Conservation (phyloP, 2,329 filamentous ascomycete species). For the Stachybotrys chartarum region DNA sequence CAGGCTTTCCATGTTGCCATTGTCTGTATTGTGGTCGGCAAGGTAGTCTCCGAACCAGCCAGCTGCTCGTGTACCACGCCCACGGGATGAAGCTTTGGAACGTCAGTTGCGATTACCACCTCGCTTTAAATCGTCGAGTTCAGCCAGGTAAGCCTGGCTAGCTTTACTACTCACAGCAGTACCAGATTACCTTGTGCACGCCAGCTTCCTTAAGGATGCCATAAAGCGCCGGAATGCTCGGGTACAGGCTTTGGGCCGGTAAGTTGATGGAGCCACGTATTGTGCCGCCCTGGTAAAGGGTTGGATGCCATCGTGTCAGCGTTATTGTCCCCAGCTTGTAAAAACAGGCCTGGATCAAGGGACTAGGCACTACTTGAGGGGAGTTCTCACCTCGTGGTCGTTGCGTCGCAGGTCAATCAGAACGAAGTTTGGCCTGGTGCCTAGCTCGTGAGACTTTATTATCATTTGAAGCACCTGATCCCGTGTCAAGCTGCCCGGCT, state of each 20-base stretch:
- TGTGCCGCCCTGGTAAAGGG: conserved; percentile 41
- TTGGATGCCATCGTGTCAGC: background rate
- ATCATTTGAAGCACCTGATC: conserved; percentile 14
- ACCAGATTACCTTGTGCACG: conserved; percentile 35
- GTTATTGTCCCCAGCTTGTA: background rate
- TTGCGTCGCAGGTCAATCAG: conserved; percentile 35
- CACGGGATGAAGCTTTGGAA: no score
- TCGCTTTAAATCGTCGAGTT: background rate
- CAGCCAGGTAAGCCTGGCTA: background rate
- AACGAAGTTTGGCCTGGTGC: conserved; percentile 19
- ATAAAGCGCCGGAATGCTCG: conserved; percentile 34
- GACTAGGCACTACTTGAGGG: background rate
- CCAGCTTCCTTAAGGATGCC: conserved; percentile 32
- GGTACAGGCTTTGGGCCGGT: conserved; percentile 38
- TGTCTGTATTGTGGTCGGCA: no score
- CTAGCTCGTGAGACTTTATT: background rate
- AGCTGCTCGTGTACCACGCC: no score
- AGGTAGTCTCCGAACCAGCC: no score
- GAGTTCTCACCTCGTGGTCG: conserved; percentile 31
- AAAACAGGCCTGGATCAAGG: background rate
- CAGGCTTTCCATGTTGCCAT: no score
- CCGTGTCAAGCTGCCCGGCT: conserved; percentile 17
- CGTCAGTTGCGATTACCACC: no score
- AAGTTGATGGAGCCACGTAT: conserved; percentile 47
- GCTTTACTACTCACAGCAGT: conserved; percentile 31